Conservation (phyloP, 805 yeast species). For the Wickerhamomyces hampshirensis region DNA sequence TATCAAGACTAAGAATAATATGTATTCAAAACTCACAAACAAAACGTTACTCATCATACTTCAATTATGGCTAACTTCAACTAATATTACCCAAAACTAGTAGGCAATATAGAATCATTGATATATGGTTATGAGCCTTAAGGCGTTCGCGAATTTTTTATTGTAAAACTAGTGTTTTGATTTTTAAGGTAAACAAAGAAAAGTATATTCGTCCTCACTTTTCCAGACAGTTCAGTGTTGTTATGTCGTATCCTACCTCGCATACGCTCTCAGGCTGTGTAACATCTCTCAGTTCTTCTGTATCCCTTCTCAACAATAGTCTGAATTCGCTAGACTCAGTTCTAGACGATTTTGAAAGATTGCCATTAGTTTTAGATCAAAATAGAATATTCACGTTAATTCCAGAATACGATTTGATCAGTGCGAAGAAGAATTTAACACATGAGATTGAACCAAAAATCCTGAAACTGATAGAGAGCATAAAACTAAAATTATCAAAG, state of each 20-base stretch:
- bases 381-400: slow-evolving; percentile 45
- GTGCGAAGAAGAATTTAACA: slow-evolving; percentile 34
- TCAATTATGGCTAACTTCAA: no score
- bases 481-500: slow-evolving; percentile 31
- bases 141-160: no score
- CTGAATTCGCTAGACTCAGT: slow-evolving; percentile 26
- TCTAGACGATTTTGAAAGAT: slow-evolving; percentile 36
- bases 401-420: slow-evolving; percentile 42
- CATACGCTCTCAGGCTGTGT: slow-evolving; percentile 27
- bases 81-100: no score
- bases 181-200: no score
- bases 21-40: no score
- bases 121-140: no score
- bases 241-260: slow-evolving; percentile 12
- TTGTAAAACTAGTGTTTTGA: no score
- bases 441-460: slow-evolving; percentile 40
- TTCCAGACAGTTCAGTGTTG: not conserved
- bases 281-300: slow-evolving; percentile 31
- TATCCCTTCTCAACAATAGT: slow-evolving; percentile 30
- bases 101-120: no score
- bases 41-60: no score
- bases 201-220: no score
- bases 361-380: slow-evolving; percentile 37
- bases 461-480: slow-evolving; percentile 24
- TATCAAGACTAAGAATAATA: no score